Evolutionary conservation across 2,329 filamentous ascomycete genomes (phyloP).

Genomic region (Magnaporthiopsis rhizophila): DNA sequence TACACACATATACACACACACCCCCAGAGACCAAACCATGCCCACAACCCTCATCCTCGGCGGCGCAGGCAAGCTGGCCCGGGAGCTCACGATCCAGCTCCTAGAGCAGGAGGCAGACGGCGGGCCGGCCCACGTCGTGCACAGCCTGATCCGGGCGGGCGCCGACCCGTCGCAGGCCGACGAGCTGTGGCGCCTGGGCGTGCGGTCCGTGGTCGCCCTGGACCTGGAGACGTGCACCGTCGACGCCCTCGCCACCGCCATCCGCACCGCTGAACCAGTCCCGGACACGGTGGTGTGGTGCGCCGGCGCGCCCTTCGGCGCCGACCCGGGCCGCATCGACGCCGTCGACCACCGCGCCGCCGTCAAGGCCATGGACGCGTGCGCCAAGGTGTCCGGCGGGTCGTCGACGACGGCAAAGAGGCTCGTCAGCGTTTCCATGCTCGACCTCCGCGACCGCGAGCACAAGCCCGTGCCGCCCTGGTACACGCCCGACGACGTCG

Average conservation of each 20-base stretch:
- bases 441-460: slow-evolving; percentile 33
- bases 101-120: neutral
- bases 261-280: slow-evolving; percentile 18
- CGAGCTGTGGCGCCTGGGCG: slow-evolving; percentile 30
- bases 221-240: slow-evolving; percentile 30
- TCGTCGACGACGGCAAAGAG: slow-evolving; percentile 22
- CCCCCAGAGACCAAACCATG: neutral
- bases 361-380: slow-evolving; percentile 36
- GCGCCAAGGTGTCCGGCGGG: slow-evolving; percentile 22
- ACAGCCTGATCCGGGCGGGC: slow-evolving; percentile 19
- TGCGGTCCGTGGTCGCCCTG: slow-evolving; percentile 30
- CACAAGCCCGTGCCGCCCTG: slow-evolving; percentile 29
- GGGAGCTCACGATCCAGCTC: neutral
- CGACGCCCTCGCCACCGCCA: slow-evolving; percentile 26
- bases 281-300: slow-evolving; percentile 26
- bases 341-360: slow-evolving; percentile 37
- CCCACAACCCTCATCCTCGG: slow-evolving; percentile 3
- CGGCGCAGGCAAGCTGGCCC: slow-evolving; percentile 1
- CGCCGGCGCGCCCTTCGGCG: slow-evolving; percentile 22
- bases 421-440: slow-evolving; percentile 36
- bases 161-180: slow-evolving; percentile 21
- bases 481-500: slow-evolving; percentile 31
- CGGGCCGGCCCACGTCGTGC: slow-evolving; percentile 10
- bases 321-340: slow-evolving; percentile 29
- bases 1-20: too few species aligned